Evolutionary conservation across 1,139 yeast species (phyloP).

Genomic region (Yamadazyma triangularis): DNA sequence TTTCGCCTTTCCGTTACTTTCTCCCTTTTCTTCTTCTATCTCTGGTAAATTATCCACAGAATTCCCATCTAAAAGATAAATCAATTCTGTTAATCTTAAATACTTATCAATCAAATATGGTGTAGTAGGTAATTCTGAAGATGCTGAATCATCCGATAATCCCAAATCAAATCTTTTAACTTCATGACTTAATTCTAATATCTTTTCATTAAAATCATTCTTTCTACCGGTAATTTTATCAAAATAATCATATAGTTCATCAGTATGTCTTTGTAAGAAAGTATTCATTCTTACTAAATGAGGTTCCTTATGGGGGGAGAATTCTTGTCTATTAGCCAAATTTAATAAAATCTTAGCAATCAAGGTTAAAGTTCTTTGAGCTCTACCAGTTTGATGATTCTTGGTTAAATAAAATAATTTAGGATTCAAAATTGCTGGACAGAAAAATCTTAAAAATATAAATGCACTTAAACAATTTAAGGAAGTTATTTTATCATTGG

Average conservation of each 20-base stretch:
- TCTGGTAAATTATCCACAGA: constrained; percentile 2
- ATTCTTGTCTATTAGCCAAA: constrained; percentile 69
- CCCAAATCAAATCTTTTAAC: constrained; percentile 50
- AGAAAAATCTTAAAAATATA: constrained; percentile 77
- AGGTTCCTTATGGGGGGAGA: constrained; percentile 77
- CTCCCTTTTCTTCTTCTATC: constrained; percentile 1
- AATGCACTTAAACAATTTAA: constrained; percentile 78
- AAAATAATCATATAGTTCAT: constrained; percentile 61
- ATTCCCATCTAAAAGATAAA: constrained; percentile 34
- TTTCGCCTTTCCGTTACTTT: constrained; percentile 4
- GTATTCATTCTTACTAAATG: constrained; percentile 67
- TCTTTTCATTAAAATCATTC: constrained; percentile 59
- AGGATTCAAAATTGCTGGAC: constrained; percentile 90
- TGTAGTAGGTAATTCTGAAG: constrained; percentile 60
- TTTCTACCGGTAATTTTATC: constrained; percentile 70
- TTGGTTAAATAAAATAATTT: constrained; percentile 71
- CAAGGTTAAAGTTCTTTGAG: constrained; percentile 74
- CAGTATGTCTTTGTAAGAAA: constrained; percentile 56
- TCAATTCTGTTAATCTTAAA: constrained; percentile 56
- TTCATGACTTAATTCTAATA: constrained; percentile 53
- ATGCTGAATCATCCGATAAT: constrained; percentile 38
- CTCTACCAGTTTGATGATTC: constrained; percentile 63
- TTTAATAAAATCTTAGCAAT: constrained; percentile 80
- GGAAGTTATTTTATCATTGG: constrained; percentile 50
- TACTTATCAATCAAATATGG: constrained; percentile 68